Evolutionary conservation across 2,329 filamentous ascomycete species (phyloP).

Genomic region (Pezicula rhizophila): DNA sequence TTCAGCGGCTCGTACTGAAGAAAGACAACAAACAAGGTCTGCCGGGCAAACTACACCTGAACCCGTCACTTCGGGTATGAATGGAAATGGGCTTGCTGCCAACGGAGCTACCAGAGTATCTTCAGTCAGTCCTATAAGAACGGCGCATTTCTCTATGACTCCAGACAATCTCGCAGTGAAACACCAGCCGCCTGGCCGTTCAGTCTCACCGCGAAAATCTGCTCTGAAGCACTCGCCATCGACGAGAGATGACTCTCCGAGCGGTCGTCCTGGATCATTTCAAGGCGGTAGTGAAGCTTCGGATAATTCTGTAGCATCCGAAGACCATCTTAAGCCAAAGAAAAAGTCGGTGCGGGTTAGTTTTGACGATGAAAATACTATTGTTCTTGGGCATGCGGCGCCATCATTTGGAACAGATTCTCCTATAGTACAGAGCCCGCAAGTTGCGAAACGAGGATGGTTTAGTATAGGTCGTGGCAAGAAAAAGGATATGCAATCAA

Average conservation of each 20-base stretch:
- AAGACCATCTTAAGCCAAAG: conserved; percentile 28
- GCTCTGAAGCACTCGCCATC: conserved; percentile 56
- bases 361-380: conserved; percentile 63
- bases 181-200: conserved; percentile 65
- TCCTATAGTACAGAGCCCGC: conserved; percentile 33
- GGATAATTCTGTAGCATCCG: conserved; percentile 25
- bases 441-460: conserved; percentile 42
- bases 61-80: conserved; percentile 1
- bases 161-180: conserved; percentile 50
- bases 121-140: conserved; percentile 56
- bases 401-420: conserved; percentile 33
- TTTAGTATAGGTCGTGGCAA: conserved; percentile 44
- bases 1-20: conserved; percentile 16
- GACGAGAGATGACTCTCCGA: conserved; percentile 47
- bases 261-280: conserved; percentile 17
- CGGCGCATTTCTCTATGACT: conserved; percentile 58
- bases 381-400: conserved; percentile 45
- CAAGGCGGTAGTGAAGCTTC: conserved; percentile 36
- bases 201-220: conserved; percentile 71
- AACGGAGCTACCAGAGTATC: conserved; percentile 27
- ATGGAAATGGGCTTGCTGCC: conserved; percentile 14
- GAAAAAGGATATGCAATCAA: conserved; percentile 40
- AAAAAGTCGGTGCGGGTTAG: conserved; percentile 70
- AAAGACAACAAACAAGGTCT: conserved; percentile 13
- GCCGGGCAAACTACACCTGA: conserved; percentile 17